Evolutionary conservation across 495 filamentous ascomycete species (phyloP), one percentile per base, ranked within the genome.

Genomic region (Monascus purpureus): DNA sequence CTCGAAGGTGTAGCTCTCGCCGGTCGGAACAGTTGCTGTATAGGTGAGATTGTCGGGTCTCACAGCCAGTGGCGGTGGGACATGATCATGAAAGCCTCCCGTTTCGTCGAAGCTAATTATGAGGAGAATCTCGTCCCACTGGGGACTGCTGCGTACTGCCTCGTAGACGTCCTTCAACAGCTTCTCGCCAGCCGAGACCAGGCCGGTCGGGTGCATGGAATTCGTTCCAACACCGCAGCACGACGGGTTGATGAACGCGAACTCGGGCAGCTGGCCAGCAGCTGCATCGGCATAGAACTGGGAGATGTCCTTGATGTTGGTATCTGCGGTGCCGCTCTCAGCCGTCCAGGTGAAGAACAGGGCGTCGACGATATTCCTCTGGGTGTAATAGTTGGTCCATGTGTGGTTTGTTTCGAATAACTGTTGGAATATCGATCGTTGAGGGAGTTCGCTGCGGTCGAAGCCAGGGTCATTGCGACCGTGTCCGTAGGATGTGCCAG

Each of bases 141-240:
- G 59, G 0, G 59, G 65, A 9, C 48, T 42, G 26, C 45, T 36
- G 31, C 61, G 62, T 28, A 69, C 41, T 12, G 62, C 55, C 16
- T 69, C 64, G 40, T 68, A 67, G 37, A 69, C 56, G 12, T 45
- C 38, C 42, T 68, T 68, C 46, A 71, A 55, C 33, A 68, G 48
- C 12, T 33, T 41, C 45, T 71, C 63, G 31, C 65, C 67, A 22
- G 57, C 48, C 17, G 53, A 59, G 50, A 68, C 51, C 9, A 55
- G 53, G n/a, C 52, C 53, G 4, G 50, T 53, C 0, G 63, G 64
- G 47, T 70, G 63, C 53, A 67, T 61, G 26, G 61, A 67, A 37
- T 52, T 63, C 13, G 59, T 64, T 25, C 46, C 49, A 8, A 40
- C 35, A n/a, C 53, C 52, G 41, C 67, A 70, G 59, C 67, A 70